phyloP scores from a whole-genome alignment of 2,329 filamentous ascomycete species.

The Parafenestella ontariensis region DNA sequence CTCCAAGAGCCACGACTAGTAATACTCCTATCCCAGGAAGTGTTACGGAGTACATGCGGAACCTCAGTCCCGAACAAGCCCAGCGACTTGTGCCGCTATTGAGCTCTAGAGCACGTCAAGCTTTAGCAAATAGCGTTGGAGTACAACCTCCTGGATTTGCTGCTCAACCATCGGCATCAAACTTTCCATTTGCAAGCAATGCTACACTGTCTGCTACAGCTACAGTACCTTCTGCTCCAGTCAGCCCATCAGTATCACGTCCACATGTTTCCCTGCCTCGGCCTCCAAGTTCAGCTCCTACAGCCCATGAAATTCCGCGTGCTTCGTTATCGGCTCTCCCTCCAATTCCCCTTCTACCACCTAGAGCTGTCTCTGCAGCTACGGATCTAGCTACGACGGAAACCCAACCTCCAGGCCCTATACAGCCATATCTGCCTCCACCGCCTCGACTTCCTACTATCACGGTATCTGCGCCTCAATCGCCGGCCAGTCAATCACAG shows the following conservation, averaged over 20 bases:
- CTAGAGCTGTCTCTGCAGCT: neutral
- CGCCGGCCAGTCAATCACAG: neutral
- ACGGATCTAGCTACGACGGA: neutral
- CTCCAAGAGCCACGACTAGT: neutral
- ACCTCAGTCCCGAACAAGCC: slow-evolving; percentile 12
- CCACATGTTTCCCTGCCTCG: neutral
- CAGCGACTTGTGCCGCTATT: slow-evolving; percentile 10
- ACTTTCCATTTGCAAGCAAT: neutral
- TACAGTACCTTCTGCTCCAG: neutral
- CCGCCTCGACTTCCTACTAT: neutral
- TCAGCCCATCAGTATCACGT: neutral
- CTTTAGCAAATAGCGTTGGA: neutral
- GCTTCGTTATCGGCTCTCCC: neutral
- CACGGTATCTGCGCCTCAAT: neutral
- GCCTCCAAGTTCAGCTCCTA: neutral
- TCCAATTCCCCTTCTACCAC: neutral
- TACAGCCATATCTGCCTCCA: neutral
- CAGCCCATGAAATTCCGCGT: too few species aligned
- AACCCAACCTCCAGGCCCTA: neutral
- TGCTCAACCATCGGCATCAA: neutral
- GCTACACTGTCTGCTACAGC: neutral
- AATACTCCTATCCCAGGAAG: neutral
- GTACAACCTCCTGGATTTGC: neutral
- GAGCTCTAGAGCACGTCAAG: slow-evolving; percentile 6
- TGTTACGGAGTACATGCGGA: slow-evolving; percentile 18